Evolutionary conservation across 108 stramenopile genomes (phyloP).

Genomic region (Craspedostauros australis): DNA sequence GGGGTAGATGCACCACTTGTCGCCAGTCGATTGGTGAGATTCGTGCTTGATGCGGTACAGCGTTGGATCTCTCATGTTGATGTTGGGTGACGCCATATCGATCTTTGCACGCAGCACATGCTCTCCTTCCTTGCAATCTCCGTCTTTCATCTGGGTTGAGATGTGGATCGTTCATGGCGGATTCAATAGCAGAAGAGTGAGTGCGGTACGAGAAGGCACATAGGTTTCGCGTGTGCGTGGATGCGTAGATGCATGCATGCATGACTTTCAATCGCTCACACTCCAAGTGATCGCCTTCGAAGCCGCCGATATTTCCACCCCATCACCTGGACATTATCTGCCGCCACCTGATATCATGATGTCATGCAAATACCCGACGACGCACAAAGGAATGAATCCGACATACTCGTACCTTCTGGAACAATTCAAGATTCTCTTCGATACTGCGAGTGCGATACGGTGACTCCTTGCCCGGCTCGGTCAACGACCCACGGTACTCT

Average conservation of each 20-base stretch:
- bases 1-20: slow-evolving; percentile 89
- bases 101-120: slow-evolving; percentile 87
- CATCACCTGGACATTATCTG: no score
- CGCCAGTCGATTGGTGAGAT: slow-evolving; percentile 83
- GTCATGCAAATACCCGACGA: no score
- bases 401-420: slow-evolving; percentile 48
- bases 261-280: no score
- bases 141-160: slow-evolving; percentile 53
- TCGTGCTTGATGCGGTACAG: slow-evolving; percentile 89
- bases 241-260: no score
- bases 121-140: slow-evolving; percentile 61
- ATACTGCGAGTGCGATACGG: slow-evolving; percentile 61
- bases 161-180: not conserved
- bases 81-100: slow-evolving; percentile 86
- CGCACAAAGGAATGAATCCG: no score
- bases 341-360: no score
- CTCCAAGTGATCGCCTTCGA: no score
- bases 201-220: not conserved
- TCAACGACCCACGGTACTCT: slow-evolving; percentile 82
- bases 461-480: slow-evolving; percentile 76
- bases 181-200: not conserved
- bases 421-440: slow-evolving; percentile 74
- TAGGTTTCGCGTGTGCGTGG: no score
- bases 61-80: slow-evolving; percentile 90
- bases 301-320: no score